Base-by-base conservation (phyloP, 1,284 basidiomycete species). In the Pseudozyma hubeiensis region DNA sequence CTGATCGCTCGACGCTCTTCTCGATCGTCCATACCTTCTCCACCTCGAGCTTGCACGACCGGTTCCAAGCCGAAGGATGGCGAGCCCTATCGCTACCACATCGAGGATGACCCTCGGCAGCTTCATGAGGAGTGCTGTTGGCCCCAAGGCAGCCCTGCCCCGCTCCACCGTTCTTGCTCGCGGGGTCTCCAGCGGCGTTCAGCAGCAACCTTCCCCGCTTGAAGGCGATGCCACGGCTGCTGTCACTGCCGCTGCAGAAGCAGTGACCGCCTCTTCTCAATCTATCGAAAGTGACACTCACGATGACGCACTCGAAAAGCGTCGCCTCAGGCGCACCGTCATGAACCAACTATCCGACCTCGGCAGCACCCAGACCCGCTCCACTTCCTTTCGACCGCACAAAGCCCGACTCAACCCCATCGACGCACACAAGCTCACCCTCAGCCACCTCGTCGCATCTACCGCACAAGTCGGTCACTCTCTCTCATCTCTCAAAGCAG, bases 391-490 rank as follows among this genome's bases (percentile, higher is more conserved):
- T 85, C 90, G 89, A 82, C 90, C 93, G 2, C 89, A 91, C 75
- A 90, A 94, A 75, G 83, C 87, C 37, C 88, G 93, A 30, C 89
- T 90, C 77, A 88, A 88, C 72, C 91, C 93, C 14, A 84, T 88
- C 7, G 83, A 87, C 24, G 88, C 90, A 8, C 86, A 89, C 49
- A 87, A 92, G 66, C 87, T 91, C 63, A 93, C 94, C 1, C 87
- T 96, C 47, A 95, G 94, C 9, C 91, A 95, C 47, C 90, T 99
- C 62, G 87, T 98, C 44, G 94, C 97, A 0, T 88, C 94, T 7
- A 94, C 94, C 34, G 94, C 97, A 11, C 96, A 98, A 82, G 90
- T 99, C 46, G 97, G 97, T 5, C 96, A 99, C 84, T 88, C 91
- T 30, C 89, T 89, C 51, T 88, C 90, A 2, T 89, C 92, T 70